Evolutionary conservation across 2,329 filamentous ascomycete species (phyloP).

Genomic region (Aspergillus alliaceus): DNA sequence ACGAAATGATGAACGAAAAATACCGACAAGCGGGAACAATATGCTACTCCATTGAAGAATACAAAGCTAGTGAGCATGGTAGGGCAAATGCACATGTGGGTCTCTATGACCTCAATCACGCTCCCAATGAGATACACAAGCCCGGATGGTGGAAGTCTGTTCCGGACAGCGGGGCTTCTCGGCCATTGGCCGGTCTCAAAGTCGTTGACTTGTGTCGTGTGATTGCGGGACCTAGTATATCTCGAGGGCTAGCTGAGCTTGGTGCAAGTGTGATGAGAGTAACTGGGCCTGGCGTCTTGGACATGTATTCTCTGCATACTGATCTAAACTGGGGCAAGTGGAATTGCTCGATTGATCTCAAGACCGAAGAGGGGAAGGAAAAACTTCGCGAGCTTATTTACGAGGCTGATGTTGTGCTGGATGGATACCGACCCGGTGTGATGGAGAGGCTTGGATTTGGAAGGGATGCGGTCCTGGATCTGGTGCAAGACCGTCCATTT

Average conservation of each 20-base stretch:
- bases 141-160: background rate
- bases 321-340: slow-evolving; percentile 74
- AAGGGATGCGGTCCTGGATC: slow-evolving; percentile 52
- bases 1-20: slow-evolving; percentile 8
- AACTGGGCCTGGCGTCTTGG: slow-evolving; percentile 65
- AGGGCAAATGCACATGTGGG: background rate
- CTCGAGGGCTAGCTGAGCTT: slow-evolving; percentile 70
- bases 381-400: slow-evolving; percentile 61
- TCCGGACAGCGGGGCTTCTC: background rate
- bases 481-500: slow-evolving; percentile 57
- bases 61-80: slow-evolving; percentile 8
- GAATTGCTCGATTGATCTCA: slow-evolving; percentile 64
- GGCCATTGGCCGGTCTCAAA: slow-evolving; percentile 59
- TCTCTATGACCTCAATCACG: slow-evolving; percentile 5
- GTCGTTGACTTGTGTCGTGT: slow-evolving; percentile 74
- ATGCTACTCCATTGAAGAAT: slow-evolving; percentile 6
- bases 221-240: slow-evolving; percentile 73
- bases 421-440: slow-evolving; percentile 69
- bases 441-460: slow-evolving; percentile 66
- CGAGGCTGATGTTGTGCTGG: slow-evolving; percentile 66
- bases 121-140: background rate
- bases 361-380: slow-evolving; percentile 52
- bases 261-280: slow-evolving; percentile 74
- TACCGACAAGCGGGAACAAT: slow-evolving; percentile 9
- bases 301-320: slow-evolving; percentile 72